Base-by-base conservation (phyloP, 1,139 yeast genomes). In the Blastobotrys proliferans region DNA sequence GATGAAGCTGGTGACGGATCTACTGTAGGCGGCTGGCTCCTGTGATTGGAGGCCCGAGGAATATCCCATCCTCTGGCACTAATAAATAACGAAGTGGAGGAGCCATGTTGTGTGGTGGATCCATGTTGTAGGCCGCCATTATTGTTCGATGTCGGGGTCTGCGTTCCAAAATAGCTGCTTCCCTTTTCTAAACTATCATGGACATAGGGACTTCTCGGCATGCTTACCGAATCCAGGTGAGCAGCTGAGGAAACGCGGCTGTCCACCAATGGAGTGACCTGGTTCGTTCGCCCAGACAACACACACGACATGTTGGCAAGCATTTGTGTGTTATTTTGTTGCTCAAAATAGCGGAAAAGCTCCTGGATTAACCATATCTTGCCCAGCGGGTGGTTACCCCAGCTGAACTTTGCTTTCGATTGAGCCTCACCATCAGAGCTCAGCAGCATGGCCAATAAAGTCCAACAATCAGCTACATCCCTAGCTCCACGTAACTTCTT, bases 381-480 rank as follows among this genome's bases (percentile, higher is more conserved):
- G 0, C 96, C 95, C 60, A 83, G 76, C 0, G 94, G 92, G 60
- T 86, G 95, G 3, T 75, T 66, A 0, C 90, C 92, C 96, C 97
- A 88, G 50, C 71, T 43, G 38, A 52, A 51, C 11, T 29, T 4
- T 9, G 24, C 6, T n/a, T 18, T 24, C 10, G 33, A 16, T 26
- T 5, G 6, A 3, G 20, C 11, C 2, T 21, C 35, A 6, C 10
- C 13, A 13, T 21, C 30, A 9, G 52, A 51, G 6, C 53, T 45
- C 33, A 55, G 43, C 14, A 56, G 48, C 42, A 60, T 43, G 17
- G 50, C 56, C 1, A 63, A 40, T n/a, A 88, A 66, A 46, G 70
- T 74, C 97, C 97, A 90, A 31, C 86, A 81, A 50, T 83, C 81
- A 13, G 85, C 79, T 4, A 85, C 70, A 25, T 80, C 88, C 3